phyloP scores from a whole-genome alignment of 2,329 filamentous ascomycete species.

The Aspergillus sp. region DNA sequence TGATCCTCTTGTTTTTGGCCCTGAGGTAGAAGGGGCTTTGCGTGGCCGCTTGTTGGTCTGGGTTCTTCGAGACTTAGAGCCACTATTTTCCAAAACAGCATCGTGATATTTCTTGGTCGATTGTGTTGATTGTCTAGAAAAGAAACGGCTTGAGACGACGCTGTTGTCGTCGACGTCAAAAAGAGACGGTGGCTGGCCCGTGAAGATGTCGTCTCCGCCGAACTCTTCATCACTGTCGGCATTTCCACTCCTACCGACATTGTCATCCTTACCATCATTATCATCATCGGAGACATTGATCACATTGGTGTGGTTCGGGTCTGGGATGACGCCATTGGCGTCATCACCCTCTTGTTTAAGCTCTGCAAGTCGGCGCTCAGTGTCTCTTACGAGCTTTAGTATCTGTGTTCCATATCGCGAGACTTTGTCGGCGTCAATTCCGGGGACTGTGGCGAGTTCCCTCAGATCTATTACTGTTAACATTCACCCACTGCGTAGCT shows the following conservation, averaged over 20 bases:
- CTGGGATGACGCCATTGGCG: constrained; percentile 42
- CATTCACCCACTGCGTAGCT: not conserved
- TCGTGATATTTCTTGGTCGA: constrained; percentile 16
- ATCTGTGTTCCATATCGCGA: constrained; percentile 37
- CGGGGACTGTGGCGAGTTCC: constrained; percentile 33
- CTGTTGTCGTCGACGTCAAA: constrained; percentile 14
- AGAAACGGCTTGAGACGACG: constrained; percentile 28
- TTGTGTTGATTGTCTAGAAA: constrained; percentile 18
- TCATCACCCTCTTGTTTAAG: constrained; percentile 37
- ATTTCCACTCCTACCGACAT: too few species aligned
- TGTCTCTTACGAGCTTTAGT: constrained; percentile 33
- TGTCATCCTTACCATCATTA: not conserved
- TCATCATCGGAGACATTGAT: constrained; percentile 37
- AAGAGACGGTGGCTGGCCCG: constrained; percentile 17
- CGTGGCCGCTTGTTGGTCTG: constrained; percentile 18
- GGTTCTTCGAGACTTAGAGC: constrained; percentile 18
- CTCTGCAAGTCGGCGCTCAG: constrained; percentile 35
- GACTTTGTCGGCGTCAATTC: constrained; percentile 40
- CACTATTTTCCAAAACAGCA: constrained; percentile 9
- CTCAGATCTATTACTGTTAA: constrained; percentile 24
- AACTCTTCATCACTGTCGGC: constrained; percentile 32
- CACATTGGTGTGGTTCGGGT: constrained; percentile 40
- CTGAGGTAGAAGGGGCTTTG: constrained; percentile 16
- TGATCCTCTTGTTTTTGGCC: constrained; percentile 17
- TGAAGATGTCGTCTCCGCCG: constrained; percentile 25